phyloP scores from a whole-genome alignment of 805 yeast species.

The Ogataea sp. region DNA sequence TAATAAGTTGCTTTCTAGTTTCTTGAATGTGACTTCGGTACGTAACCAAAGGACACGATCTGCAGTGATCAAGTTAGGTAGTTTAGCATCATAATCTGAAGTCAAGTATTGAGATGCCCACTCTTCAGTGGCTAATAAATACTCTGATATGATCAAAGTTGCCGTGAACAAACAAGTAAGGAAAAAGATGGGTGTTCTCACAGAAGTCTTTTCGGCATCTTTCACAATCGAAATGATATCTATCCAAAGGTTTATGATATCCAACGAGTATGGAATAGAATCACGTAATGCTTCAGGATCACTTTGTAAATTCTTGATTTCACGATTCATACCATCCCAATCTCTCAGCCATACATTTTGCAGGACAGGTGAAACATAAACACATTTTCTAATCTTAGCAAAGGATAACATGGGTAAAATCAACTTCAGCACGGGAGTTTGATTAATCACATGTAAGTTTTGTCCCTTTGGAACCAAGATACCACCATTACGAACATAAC shows the following conservation, averaged over 20 bases:
- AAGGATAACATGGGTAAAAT: constrained; percentile 59
- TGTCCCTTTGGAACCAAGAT: constrained; percentile 44
- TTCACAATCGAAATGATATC: constrained; percentile 58
- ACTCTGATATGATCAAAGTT: constrained; percentile 54
- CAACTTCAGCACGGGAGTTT: constrained; percentile 50
- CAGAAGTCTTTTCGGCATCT: constrained; percentile 58
- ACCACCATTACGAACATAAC: constrained; percentile 58
- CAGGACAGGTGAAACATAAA: constrained; percentile 54
- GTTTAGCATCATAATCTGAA: not conserved
- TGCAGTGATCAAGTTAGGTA: constrained; percentile 17
- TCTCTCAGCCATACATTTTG: constrained; percentile 55
- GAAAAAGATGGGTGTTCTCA: constrained; percentile 70
- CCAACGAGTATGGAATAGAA: constrained; percentile 48
- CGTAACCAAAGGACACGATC: constrained; percentile 62
- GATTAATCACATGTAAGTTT: constrained; percentile 39
- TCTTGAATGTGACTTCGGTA: constrained; percentile 50
- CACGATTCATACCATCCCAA: constrained; percentile 58
- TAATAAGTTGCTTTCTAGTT: constrained; percentile 50
- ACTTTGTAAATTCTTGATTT: constrained; percentile 35
- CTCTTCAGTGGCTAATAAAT: constrained; percentile 46
- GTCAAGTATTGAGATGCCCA: constrained; percentile 33
- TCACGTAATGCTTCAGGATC: constrained; percentile 62
- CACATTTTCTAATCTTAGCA: constrained; percentile 58
- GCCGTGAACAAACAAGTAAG: constrained; percentile 63
- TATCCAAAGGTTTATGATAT: constrained; percentile 61